Evolutionary conservation across 176 grass and related monocot species (phyloP), one percentile per base, ranked within the genome.

Genomic region (Musa acuminata): DNA sequence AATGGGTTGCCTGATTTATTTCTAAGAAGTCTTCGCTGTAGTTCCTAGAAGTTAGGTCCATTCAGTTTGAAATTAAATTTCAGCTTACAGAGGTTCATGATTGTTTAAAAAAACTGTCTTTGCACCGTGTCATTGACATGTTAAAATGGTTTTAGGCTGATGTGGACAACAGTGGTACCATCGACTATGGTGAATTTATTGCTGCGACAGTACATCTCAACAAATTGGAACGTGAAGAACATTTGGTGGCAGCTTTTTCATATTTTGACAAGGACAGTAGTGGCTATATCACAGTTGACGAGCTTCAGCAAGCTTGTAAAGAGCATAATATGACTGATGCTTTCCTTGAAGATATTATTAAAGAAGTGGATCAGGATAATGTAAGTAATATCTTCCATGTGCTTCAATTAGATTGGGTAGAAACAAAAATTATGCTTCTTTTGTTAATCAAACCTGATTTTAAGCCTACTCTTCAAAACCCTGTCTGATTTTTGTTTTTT

Each of bases 301-400:
- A 97, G 69, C 84, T 97, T 79, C 90, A 97, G 83, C 80, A 85
- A 90, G 87, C 94, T 86, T 97, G 94, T 82, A 80, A 82, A 77
- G 94, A 97, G 77, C 94, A 97, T n/a, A 97, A 97, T 80, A 93
- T 97, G 94, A 84, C 94, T 23, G 94, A 98, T 89, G 90, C 83
- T 84, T 98, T 98, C 83, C 87, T 98, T 72, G 94, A 98, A 11
- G 94, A 98, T 74, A 89, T 92, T 58, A 93, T 98, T 72, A 98
- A 98, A 9, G 94, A 98, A 89, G 80, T 73, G 73, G 94, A 98
- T 77, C 90, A 98, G 69, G 91, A 98, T 84, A 98, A 98, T 80
- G 94, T 98, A 91, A 93, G 90, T 86, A 12, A 10, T 49, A 5
- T 70, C 17, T 49, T 70, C 4, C 7, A 49, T 16, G 23, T n/a